These are phyloP conservation scores for Psilocybe subaeruginosa DNA, from an alignment of 768 basidiomycete genomes.

Conservation along the genomic window DNA sequence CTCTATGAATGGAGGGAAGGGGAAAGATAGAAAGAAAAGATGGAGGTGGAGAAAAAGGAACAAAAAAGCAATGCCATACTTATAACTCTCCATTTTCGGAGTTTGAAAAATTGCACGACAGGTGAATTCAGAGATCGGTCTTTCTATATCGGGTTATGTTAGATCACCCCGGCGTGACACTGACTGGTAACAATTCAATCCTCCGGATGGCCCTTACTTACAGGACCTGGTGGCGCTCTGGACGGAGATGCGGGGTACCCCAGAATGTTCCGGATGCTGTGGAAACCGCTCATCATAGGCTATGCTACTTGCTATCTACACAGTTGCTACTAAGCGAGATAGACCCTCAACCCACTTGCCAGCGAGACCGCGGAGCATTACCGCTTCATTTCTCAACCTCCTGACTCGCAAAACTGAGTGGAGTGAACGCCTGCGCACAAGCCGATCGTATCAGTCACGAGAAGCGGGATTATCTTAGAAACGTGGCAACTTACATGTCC, in stretches of 20 bases:
- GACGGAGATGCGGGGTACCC: constrained; percentile 24
- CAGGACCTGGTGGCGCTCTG: constrained; percentile 9
- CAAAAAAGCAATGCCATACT: constrained; percentile 28
- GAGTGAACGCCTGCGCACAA: constrained; percentile 45
- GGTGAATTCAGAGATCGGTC: constrained; percentile 14
- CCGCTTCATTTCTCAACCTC: constrained; percentile 38
- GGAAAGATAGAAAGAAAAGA: constrained; percentile 35
- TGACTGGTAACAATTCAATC: constrained; percentile 13
- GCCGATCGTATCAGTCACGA: constrained; percentile 23
- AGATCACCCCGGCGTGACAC: constrained; percentile 10
- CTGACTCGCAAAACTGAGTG: constrained; percentile 48
- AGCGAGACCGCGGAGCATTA: constrained; percentile 7
- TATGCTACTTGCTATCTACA: constrained; percentile 4
- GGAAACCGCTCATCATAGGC: constrained; percentile 11
- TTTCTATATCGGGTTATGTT: constrained; percentile 12
- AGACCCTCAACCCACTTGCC: constrained; percentile 9
- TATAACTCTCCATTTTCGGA: constrained; percentile 38
- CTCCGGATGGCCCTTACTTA: not conserved
- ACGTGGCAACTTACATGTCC: constrained; percentile 72
- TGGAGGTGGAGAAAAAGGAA: constrained; percentile 39
- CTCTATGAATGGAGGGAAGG: constrained; percentile 42
- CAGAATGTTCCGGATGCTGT: constrained; percentile 13
- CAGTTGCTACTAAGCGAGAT: not conserved
- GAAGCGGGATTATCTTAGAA: constrained; percentile 25
- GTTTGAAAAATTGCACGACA: constrained; percentile 38